phyloP scores from a whole-genome alignment of 2,329 filamentous ascomycete genomes.

The Fusarium sp. region DNA sequence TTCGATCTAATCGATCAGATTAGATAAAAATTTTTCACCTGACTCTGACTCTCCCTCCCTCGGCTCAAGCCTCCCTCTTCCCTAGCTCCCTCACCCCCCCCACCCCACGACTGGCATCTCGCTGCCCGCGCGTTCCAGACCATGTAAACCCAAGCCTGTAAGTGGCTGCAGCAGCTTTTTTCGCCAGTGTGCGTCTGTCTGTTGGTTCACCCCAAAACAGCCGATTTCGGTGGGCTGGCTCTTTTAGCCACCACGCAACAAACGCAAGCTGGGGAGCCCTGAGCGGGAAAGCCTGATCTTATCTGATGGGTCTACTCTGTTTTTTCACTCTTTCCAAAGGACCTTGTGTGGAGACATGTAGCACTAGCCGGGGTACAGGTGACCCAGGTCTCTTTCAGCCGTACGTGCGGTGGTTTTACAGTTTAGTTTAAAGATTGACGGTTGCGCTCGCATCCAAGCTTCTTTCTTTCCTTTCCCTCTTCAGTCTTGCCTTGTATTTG shows the following conservation, averaged over 20 bases:
- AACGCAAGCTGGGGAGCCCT: background rate
- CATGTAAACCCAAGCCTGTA: constrained; percentile 7
- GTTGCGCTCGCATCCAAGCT: constrained; percentile 6
- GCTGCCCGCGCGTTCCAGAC: constrained; percentile 30
- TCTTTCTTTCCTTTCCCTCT: background rate
- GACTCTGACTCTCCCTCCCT: background rate
- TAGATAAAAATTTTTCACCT: constrained; percentile 37
- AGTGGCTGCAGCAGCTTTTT: background rate
- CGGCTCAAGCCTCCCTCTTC: background rate
- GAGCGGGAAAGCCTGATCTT: constrained; percentile 30
- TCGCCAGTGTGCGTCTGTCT: background rate
- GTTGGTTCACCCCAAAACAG: constrained; percentile 3
- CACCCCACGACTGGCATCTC: constrained; percentile 3
- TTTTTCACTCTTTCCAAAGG: background rate
- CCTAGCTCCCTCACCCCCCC: constrained; percentile 11
- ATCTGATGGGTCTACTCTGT: constrained; percentile 31
- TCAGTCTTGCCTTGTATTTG: background rate
- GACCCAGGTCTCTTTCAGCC: background rate
- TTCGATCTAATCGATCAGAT: constrained; percentile 41
- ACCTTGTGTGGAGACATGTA: background rate
- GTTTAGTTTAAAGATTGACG: constrained; percentile 9
- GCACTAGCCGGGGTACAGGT: background rate
- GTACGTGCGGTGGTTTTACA: background rate
- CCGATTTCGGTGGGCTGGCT: constrained; percentile 30
- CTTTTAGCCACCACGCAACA: constrained; percentile 17